Evolutionary conservation across 192 early-diverging fungal genomes (phyloP), one percentile per base, ranked within the genome.

Genomic region (Coemansia sp.): DNA sequence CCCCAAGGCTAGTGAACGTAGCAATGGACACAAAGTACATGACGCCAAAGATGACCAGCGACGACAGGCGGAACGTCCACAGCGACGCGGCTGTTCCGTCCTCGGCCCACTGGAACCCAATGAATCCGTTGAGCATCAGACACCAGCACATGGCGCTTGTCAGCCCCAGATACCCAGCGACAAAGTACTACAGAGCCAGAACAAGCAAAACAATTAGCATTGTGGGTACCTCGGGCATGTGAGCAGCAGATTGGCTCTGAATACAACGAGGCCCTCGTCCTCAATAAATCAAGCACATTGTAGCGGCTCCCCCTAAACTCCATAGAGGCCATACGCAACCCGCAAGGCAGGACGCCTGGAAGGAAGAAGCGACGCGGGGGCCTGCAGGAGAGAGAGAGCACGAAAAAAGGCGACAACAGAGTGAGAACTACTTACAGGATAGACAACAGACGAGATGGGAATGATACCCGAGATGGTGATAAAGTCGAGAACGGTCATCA

Each of bases 21-120:
- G 87, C 87, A 43, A 95, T 90, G 50, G 90, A 84, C 59, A 96
- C 77, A 71, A 92, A 88, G 68, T 87, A 90, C 39, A 89, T 90
- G 34, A 92, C 62, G 6, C 86, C 84, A 64, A 95, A 95, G 23
- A 95, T 87, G 34, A 93, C 66, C 43, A 94, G 77, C 16, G 93
- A 92, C 47, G 88, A 85, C 63, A 95, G 84, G 33, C 94, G 93
- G 68, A 98, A 89, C 8, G 93, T 93, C 95, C 96, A 98, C 55
- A 99, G 88, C 12, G 96, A 97, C 61, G 88, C 68, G 9, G 92
- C 85, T 3, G 95, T 97, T 65, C 96, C 95, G 76, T 99, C 96
- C 69, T 99, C 94, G 11, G 91, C 88, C 89, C 93, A 99, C 83
- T 96, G 94, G 85, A 95, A 97, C 7, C 93, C 93, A 39, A 99